phyloP scores from a whole-genome alignment of 352 stramenopile species.

The Phytophthora megakarya region DNA sequence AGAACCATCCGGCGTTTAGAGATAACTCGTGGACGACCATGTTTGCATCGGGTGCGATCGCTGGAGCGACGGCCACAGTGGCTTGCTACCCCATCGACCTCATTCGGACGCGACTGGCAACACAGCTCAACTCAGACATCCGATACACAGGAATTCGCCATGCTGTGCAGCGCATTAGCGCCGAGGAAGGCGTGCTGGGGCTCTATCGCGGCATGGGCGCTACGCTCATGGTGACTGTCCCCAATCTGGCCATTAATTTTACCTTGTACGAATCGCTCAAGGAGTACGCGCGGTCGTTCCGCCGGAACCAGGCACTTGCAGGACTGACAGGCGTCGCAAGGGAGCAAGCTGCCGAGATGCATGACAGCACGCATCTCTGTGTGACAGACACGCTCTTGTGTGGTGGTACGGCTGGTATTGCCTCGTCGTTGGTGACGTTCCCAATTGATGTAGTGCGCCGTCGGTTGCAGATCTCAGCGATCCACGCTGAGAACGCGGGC shows the following conservation, averaged over 20 bases:
- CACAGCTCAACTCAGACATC: conserved; percentile 91
- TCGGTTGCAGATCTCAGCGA: conserved; percentile 94
- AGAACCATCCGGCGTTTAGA: conserved; percentile 71
- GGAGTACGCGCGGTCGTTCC: conserved; percentile 85
- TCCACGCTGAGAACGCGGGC: conserved; percentile 68
- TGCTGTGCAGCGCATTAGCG: conserved; percentile 92
- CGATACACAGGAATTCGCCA: conserved; percentile 92
- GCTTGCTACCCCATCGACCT: conserved; percentile 97
- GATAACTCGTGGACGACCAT: conserved; percentile 75
- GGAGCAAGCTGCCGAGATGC: conserved; percentile 28
- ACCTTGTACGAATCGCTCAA: conserved; percentile 96
- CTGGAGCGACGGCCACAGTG: conserved; percentile 77
- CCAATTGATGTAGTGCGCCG: conserved; percentile 95
- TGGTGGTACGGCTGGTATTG: conserved; percentile 88
- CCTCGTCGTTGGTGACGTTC: conserved; percentile 94
- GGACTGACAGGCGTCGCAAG: conserved; percentile 36
- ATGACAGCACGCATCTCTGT: conserved; percentile 40
- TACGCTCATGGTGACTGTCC: conserved; percentile 95
- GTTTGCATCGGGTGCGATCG: conserved; percentile 75
- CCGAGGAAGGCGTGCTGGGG: conserved; percentile 85
- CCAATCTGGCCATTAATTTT: conserved; percentile 97
- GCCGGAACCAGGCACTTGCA: conserved; percentile 39
- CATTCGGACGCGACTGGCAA: conserved; percentile 94
- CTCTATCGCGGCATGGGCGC: conserved; percentile 94
- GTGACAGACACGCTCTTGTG: conserved; percentile 91